These are phyloP conservation scores for Silene coronaria DNA, from an alignment of 179 eudicot species.

Conservation along the genomic window DNA sequence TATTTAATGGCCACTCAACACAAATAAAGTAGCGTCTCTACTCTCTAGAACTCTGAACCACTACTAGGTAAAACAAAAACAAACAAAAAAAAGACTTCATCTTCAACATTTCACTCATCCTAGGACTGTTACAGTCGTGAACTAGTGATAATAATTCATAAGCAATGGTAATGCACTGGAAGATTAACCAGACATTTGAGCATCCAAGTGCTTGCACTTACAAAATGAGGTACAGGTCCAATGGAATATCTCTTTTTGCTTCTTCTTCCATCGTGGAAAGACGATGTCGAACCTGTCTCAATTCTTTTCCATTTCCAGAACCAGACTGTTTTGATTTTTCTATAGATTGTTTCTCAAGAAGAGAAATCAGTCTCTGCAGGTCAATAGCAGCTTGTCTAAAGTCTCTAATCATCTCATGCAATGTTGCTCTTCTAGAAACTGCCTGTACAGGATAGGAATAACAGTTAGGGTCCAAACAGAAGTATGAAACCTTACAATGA, in stretches of 20 bases:
- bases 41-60: background rate
- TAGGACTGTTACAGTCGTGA: background rate
- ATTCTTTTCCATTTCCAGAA: conserved; percentile 50
- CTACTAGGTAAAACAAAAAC: background rate
- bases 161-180: background rate
- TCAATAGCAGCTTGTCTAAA: conserved; percentile 71
- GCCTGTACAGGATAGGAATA: conserved; percentile 44
- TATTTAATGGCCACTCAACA: background rate
- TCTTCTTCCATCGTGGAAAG: conserved; percentile 59
- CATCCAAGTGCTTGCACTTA: conserved; percentile 32
- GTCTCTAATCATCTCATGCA: conserved; percentile 87
- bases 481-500: conserved; percentile 2
- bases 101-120: background rate
- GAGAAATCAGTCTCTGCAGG: conserved; percentile 52
- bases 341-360: conserved; percentile 53
- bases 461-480: background rate
- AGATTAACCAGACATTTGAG: background rate
- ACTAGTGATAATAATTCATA: too few relatives aligned
- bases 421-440: conserved; percentile 82
- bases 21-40: background rate
- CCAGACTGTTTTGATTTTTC: conserved; percentile 45
- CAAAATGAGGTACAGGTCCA: conserved; percentile 73
- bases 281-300: conserved; percentile 55
- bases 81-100: background rate
- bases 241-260: conserved; percentile 51